Percentiles rank a stretch among this genome's conserved stretches.
phyloP scores from a whole-genome alignment of 83 land plant genomes.

The Thuja plicata region DNA sequence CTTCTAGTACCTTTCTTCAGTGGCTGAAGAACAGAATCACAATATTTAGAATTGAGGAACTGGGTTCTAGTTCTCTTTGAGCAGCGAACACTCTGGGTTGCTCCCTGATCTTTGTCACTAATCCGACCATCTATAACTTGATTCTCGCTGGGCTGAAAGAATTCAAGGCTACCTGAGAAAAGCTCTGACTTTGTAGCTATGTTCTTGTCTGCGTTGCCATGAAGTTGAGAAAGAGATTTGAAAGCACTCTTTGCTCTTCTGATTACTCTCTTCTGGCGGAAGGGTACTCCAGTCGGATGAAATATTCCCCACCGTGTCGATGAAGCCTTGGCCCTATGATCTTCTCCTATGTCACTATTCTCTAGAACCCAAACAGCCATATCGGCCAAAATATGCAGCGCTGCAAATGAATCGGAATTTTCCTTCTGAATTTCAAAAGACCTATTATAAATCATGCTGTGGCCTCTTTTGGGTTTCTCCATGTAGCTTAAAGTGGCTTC shows the following conservation, averaged over 20 bases:
- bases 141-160: neutral
- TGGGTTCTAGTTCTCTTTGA: slow-evolving; percentile 13
- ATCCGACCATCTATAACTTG: neutral
- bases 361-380: neutral
- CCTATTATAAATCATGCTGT: neutral
- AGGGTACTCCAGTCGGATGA: neutral
- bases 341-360: neutral
- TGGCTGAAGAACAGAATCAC: slow-evolving; percentile 14
- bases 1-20: neutral
- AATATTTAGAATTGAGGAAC: neutral
- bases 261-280: slow-evolving; percentile 1
- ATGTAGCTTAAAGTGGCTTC: neutral
- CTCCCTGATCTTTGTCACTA: neutral
- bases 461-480: neutral
- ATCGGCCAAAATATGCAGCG: neutral
- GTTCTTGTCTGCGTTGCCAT: neutral
- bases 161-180: neutral
- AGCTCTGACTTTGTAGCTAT: neutral
- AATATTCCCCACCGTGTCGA: neutral
- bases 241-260: slow-evolving; percentile 10
- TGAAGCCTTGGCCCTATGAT: neutral
- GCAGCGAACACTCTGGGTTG: neutral
- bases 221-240: neutral
- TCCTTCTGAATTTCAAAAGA: neutral
- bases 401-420: neutral